These are phyloP conservation scores for Fusarium pseudonygamai DNA, from an alignment of 2,329 filamentous ascomycete genomes.

Conservation along the genomic window DNA sequence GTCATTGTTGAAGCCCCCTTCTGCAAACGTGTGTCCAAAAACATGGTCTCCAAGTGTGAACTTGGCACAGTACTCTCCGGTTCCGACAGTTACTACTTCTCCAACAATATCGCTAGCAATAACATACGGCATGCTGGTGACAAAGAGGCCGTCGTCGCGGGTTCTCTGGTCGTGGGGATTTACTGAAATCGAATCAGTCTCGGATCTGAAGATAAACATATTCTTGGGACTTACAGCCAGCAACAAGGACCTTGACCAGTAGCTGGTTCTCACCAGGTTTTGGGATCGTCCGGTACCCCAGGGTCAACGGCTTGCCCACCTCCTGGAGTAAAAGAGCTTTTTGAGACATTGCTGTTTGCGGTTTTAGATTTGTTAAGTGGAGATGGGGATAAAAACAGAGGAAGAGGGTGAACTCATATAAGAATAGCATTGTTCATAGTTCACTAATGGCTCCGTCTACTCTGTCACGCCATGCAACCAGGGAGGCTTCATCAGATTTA, in stretches of 20 bases:
- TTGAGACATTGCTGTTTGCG: background rate
- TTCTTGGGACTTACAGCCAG: background rate
- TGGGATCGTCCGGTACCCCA: background rate
- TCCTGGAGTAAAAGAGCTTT: background rate
- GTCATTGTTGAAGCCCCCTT: background rate
- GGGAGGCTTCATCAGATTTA: background rate
- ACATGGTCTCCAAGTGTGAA: background rate
- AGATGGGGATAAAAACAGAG: background rate
- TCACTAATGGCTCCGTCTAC: background rate
- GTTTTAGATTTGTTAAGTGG: background rate
- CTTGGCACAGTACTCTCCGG: background rate
- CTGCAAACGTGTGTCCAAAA: background rate
- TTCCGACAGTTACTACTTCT: background rate
- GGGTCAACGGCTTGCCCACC: background rate
- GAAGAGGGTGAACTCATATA: background rate
- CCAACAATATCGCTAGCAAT: background rate
- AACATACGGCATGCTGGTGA: background rate
- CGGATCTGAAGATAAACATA: rapidly evolving
- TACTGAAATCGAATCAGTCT: background rate
- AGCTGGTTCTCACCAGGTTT: background rate
- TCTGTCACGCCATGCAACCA: too few relatives aligned
- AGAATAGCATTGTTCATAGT: too few relatives aligned
- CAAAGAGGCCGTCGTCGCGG: background rate
- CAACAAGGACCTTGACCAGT: background rate
- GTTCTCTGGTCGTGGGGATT: background rate